Conservation (phyloP, 106 monocot genomes). For the Acorus gramineus region DNA sequence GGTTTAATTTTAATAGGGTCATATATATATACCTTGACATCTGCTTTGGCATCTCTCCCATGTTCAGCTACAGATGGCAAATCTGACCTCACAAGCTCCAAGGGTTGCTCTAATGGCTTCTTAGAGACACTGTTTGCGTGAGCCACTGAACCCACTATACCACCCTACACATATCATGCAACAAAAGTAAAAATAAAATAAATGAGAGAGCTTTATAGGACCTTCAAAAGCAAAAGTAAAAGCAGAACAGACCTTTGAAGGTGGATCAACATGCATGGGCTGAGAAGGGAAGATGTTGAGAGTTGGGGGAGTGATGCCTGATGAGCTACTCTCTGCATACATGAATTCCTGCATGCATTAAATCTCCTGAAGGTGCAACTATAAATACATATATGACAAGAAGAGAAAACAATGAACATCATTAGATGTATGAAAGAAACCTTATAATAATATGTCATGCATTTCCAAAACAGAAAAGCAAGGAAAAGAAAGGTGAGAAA, state of each 20-base stretch:
- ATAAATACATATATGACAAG: no score
- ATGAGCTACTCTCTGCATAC: constrained; percentile 45
- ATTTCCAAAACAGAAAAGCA: not conserved
- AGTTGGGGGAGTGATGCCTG: constrained; percentile 3
- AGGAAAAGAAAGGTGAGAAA: not conserved
- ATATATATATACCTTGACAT: constrained; percentile 14
- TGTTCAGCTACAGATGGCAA: not conserved
- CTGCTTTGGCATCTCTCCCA: constrained; percentile 38
- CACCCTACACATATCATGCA: constrained; percentile 13
- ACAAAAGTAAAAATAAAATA: not conserved
- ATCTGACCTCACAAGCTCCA: constrained; percentile 17
- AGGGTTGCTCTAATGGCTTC: constrained; percentile 27
- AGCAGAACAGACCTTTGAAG: constrained; percentile 36
- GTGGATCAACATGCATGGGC: constrained; percentile 69
- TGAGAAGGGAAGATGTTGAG: constrained; percentile 86
- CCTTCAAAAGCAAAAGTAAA: not conserved
- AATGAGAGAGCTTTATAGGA: not conserved
- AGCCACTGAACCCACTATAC: constrained; percentile 5
- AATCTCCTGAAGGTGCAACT: constrained; percentile 26
- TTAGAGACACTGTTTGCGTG: constrained; percentile 8
- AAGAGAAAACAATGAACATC: no score
- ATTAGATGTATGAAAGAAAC: no score
- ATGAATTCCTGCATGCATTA: constrained; percentile 50
- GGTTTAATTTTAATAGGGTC: no score
- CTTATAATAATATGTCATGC: no score